Conservation (phyloP, 1,284 basidiomycete species). For the Anthracocystis walkeri region DNA sequence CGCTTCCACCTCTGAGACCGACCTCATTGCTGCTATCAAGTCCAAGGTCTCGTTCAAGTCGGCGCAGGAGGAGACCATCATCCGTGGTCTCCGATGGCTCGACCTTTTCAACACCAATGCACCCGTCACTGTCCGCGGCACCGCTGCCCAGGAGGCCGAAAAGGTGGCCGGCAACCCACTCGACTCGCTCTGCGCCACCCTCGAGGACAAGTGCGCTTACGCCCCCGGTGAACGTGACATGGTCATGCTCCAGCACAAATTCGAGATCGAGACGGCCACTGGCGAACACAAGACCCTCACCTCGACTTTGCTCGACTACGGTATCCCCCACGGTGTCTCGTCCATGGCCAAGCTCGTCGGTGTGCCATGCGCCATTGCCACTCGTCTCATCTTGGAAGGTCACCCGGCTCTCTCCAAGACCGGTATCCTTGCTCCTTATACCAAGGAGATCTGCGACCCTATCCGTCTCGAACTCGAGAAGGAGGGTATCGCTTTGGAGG, state of each 20-base stretch:
- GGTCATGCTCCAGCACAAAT: conserved; percentile 95
- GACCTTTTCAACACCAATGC: conserved; percentile 81
- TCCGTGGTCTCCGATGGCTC: conserved; percentile 80
- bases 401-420: conserved; percentile 73
- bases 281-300: conserved; percentile 85
- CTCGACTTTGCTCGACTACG: conserved; percentile 91
- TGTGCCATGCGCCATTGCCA: conserved; percentile 92
- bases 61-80: conserved; percentile 57
- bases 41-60: conserved; percentile 56
- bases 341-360: conserved; percentile 97
- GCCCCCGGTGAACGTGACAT: conserved; percentile 91
- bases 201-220: conserved; percentile 94
- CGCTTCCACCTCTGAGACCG: conserved; percentile 75
- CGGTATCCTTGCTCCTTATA: conserved; percentile 84
- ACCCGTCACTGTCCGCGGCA: conserved; percentile 70
- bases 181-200: conserved; percentile 90
- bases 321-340: conserved; percentile 80
- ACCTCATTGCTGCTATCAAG: conserved; percentile 57
- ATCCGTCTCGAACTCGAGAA: conserved; percentile 67
- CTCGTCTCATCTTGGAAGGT: conserved; percentile 78
- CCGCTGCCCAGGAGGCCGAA: conserved; percentile 74
- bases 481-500: conserved; percentile 68
- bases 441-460: conserved; percentile 74
- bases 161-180: conserved; percentile 83
- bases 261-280: conserved; percentile 56